Evolutionary conservation across 1,139 yeast species (phyloP).

Genomic region (Saccharomyces hybrid): DNA sequence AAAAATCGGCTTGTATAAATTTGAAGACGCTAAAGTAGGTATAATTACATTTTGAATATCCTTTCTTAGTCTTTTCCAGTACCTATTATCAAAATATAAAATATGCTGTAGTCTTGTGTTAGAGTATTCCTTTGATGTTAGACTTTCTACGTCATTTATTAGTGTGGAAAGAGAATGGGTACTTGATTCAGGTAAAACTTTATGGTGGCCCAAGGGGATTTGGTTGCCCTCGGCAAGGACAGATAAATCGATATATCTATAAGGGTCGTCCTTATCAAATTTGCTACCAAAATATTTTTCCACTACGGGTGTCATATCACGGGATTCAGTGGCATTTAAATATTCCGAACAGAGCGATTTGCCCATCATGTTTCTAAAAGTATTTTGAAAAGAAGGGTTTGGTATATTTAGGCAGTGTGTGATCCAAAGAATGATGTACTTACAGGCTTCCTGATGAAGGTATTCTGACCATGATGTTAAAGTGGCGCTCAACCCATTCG

Average conservation of each 20-base stretch:
- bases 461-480: constrained; percentile 44
- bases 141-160: constrained; percentile 16
- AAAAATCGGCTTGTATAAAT: constrained; percentile 40
- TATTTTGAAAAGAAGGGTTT: constrained; percentile 30
- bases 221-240: constrained; percentile 16
- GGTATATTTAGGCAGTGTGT: constrained; percentile 36
- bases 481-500: constrained; percentile 50
- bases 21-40: constrained; percentile 48
- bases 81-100: constrained; percentile 49
- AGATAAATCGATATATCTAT: constrained; percentile 26
- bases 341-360: constrained; percentile 25
- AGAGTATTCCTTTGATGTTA: constrained; percentile 30
- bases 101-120: constrained; percentile 47
- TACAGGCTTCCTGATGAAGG: constrained; percentile 41
- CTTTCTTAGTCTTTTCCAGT: constrained; percentile 44
- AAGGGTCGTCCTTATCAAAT: constrained; percentile 16
- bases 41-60: constrained; percentile 42
- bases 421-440: constrained; percentile 45
- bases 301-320: constrained; percentile 17
- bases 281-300: constrained; percentile 21
- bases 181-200: constrained; percentile 31
- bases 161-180: constrained; percentile 40
- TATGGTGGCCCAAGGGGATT: constrained; percentile 29
- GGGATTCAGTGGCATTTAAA: constrained; percentile 11
- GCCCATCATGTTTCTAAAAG: constrained; percentile 33